Base-by-base conservation (phyloP, 73 alveolate species). In the Blepharisma stoltei region DNA sequence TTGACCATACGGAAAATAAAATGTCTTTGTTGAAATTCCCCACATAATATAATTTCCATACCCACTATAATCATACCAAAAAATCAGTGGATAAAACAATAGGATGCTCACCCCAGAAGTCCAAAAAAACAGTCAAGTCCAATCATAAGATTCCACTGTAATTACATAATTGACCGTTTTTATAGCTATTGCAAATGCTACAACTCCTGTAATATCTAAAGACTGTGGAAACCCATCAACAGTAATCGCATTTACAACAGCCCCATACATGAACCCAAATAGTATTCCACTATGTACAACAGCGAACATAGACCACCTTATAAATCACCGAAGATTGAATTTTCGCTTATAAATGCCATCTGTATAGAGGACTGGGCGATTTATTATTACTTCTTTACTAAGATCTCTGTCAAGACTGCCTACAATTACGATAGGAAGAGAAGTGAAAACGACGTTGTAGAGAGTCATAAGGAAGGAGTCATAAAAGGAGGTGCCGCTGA, bases 381-480 rank as follows among this genome's bases (percentile, higher is more conserved):
- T 46, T 44, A 69, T 7, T 38, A 46, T 14, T 38, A 37, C 3
- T 37, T 43, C 41, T 44, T 23, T n/a, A 2, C 5, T 2, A 69
- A 38, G 25, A 5, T 93, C 95, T 48, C 73, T 66, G 69, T 93
- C 98, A 75, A 88, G 84, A 18, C 87, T 70, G 1, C 98, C 98
- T 81, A 85, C 90, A 78, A 93, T 79, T 66, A 94, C 81, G 41
- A 92, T 84, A 18, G 98, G 98, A 54, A 88, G 67, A 14, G 97
- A 79, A 37, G 99, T 93, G 78, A 87, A 96, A 55, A 96, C 52
- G 52, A 94, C 90, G 80, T 96, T 96, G 83, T 86, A 96, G 46
- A 86, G 86, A 70, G 87, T 76, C 23, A 93, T 85, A 32, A 94
- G 89, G 91, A 91, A 88, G 48, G 95, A 97, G 44, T 92, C 98